phyloP scores from a whole-genome alignment of 2,329 filamentous ascomycete species.

The Calonectria hawksworthii region DNA sequence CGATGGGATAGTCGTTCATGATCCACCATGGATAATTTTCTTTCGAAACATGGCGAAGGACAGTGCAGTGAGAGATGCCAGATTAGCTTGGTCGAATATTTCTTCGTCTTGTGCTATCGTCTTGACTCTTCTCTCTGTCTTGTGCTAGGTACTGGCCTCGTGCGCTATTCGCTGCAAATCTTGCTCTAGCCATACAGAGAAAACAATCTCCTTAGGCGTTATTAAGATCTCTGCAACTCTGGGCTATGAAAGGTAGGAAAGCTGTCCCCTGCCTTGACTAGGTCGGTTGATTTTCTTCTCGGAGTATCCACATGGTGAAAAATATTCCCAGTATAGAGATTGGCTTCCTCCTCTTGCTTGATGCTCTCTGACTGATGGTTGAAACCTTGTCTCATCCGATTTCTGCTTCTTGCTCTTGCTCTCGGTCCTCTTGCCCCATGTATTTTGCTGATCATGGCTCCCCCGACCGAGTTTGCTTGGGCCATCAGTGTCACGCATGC shows the following conservation, averaged over 20 bases:
- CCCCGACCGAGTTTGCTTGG: constrained; percentile 42
- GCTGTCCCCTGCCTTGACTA: constrained; percentile 51
- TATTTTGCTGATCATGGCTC: constrained; percentile 40
- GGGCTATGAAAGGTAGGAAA: constrained; percentile 60
- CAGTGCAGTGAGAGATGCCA: constrained; percentile 58
- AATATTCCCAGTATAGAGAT: constrained; percentile 39
- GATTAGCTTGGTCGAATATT: constrained; percentile 61
- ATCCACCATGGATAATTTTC: constrained; percentile 29
- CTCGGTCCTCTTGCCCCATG: constrained; percentile 35
- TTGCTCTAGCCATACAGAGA: constrained; percentile 66
- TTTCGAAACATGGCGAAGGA: constrained; percentile 53
- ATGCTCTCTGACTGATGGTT: constrained; percentile 34
- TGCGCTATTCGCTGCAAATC: constrained; percentile 72
- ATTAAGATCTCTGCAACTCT: constrained; percentile 61
- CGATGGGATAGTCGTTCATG: constrained; percentile 41
- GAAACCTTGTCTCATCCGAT: constrained; percentile 39
- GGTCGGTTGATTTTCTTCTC: constrained; percentile 47
- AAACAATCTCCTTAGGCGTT: constrained; percentile 55
- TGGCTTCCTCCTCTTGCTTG: constrained; percentile 46
- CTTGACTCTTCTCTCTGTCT: constrained; percentile 64
- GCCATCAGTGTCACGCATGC: constrained; percentile 39
- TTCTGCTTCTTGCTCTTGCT: constrained; percentile 41
- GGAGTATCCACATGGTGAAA: constrained; percentile 47
- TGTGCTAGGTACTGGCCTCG: constrained; percentile 75
- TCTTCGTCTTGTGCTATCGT: constrained; percentile 78